Base-by-base conservation (phyloP, 257 asterid genomes). In the Solanum clarkiae region DNA sequence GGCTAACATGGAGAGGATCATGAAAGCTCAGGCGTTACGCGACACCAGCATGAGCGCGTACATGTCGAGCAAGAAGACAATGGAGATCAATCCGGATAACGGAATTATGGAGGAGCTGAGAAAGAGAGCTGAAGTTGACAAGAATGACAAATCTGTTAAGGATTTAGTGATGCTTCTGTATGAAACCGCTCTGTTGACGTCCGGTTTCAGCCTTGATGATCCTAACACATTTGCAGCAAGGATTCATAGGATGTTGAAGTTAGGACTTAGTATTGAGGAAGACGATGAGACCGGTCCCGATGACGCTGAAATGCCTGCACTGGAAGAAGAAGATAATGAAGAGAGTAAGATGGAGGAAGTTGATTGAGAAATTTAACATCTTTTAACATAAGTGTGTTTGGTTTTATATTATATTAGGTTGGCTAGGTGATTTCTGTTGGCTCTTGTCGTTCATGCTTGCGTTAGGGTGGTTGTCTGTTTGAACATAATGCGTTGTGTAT, bases 111-210 rank as follows among this genome's bases (percentile, higher is more conserved):
- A 84, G 59, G 86, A 84, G 45, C n/a, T 84, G 11, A 77, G 80
- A 15, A 85, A 85, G 84, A 85, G 82, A 53, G 82, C 82, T 51
- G 82, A 79, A 10, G 83, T 45, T 26, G 83, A 53, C 26, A 79
- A 53, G 80, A 85, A 85, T 63, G 87, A 80, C 16, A 85, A 85
- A 29, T 85, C 87, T 14, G 87, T 85, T 15, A 85, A 79, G 59
- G 84, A 85, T 53, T 66, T 85, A 5, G 87, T 85, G 12, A 5
- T 80, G 81, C 84, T 80, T 10, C 49, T 80, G 74, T 85, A 51
- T 80, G 87, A 85, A 62, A 85, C 84, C 24, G 81, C 85, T 0
- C 14, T 85, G 16, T 40, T 85, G 18, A 85, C 85, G 13, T 85
- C 87, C 2, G 81, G 87, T 14, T 85, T 85, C 82, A 85, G 85